Conservation (phyloP, 495 filamentous ascomycete genomes). For the Xylaria intraflava region DNA sequence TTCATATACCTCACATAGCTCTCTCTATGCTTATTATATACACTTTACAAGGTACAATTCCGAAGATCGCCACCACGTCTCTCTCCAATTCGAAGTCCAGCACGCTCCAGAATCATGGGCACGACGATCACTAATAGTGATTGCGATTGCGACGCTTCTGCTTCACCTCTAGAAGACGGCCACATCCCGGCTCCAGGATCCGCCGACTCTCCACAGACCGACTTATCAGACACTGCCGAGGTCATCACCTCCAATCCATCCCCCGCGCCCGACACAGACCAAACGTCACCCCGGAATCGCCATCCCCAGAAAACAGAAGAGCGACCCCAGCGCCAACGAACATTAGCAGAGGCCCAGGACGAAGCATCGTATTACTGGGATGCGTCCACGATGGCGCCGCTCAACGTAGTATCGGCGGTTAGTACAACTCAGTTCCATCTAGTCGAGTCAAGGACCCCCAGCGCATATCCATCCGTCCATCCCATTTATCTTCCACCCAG, state of each 20-base stretch:
- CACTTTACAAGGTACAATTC: no score
- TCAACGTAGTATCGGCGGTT: slow-evolving; percentile 52
- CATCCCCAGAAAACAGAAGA: background rate
- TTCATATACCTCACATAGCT: no score
- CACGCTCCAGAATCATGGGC: background rate
- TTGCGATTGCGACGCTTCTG: slow-evolving; percentile 2
- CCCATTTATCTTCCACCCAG: background rate
- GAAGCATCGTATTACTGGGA: slow-evolving; percentile 41
- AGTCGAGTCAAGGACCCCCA: no score
- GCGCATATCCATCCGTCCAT: background rate
- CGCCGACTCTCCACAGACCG: slow-evolving; percentile 15
- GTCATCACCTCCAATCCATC: slow-evolving; percentile 23
- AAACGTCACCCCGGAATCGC: background rate
- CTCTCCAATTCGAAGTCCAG: background rate
- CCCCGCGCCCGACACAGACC: slow-evolving; percentile 19
- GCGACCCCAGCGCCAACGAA: background rate
- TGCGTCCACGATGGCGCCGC: slow-evolving; percentile 48
- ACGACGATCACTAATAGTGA: slow-evolving; percentile 6
- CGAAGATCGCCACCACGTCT: background rate
- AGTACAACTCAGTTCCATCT: slow-evolving; percentile 24
- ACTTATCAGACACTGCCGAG: slow-evolving; percentile 19
- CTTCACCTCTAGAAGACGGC: slow-evolving; percentile 4
- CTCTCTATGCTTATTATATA: no score
- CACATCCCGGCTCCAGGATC: background rate
- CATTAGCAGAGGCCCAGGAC: slow-evolving; percentile 15